A percentile compares a stretch with the other conserved stretches of the same genome.
phyloP scores from a whole-genome alignment of 495 filamentous ascomycete species.

The Neurospora pannonica region DNA sequence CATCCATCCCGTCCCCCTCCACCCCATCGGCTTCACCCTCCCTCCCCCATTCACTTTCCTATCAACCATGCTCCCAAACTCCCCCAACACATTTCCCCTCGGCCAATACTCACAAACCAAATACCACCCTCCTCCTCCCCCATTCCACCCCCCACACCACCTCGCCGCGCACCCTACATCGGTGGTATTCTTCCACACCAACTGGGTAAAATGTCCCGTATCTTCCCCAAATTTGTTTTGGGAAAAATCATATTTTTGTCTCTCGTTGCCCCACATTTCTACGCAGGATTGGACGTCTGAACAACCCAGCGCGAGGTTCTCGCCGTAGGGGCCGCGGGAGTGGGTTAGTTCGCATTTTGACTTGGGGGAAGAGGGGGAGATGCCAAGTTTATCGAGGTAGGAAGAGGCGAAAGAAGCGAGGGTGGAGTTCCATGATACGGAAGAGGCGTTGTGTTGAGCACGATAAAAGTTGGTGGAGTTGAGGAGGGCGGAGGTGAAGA shows the following conservation, averaged over 20 bases:
- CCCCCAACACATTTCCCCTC: constrained; percentile 59
- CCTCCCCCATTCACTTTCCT: constrained; percentile 11
- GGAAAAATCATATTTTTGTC: constrained; percentile 51
- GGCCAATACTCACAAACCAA: constrained; percentile 77
- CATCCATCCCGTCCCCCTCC: not conserved
- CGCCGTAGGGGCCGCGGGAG: constrained; percentile 60
- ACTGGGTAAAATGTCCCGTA: constrained; percentile 80
- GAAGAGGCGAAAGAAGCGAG: constrained; percentile 43
- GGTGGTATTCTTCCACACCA: constrained; percentile 68
- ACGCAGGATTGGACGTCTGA: constrained; percentile 47
- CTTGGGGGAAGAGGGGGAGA: not conserved
- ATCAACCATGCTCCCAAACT: constrained; percentile 44
- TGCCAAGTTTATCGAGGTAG: constrained; percentile 15
- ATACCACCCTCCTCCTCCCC: constrained; percentile 45
- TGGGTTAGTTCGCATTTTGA: constrained; percentile 52
- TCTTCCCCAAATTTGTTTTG: constrained; percentile 50
- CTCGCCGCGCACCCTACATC: constrained; percentile 59
- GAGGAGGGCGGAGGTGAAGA: constrained; percentile 51
- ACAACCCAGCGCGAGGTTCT: constrained; percentile 69
- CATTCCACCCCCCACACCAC: constrained; percentile 40
- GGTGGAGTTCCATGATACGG: constrained; percentile 58
- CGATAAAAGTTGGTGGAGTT: constrained; percentile 63
- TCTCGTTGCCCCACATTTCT: constrained; percentile 60
- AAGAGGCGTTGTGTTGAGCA: constrained; percentile 48
- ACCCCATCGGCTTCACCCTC: not conserved